phyloP scores from a whole-genome alignment of 306 rosid species.

The Corylus avellana region DNA sequence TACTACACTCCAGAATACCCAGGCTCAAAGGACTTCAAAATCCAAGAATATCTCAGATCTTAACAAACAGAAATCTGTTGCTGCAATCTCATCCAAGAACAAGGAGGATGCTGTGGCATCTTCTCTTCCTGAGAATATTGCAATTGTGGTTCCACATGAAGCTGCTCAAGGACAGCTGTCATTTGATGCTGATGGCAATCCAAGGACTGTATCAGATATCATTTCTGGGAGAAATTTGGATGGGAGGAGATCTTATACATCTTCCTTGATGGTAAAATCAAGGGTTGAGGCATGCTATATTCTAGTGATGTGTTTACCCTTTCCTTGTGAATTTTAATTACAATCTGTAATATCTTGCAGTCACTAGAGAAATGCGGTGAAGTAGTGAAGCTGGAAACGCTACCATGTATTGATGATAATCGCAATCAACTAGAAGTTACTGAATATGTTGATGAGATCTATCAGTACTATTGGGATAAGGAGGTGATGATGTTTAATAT shows the following conservation, averaged over 20 bases:
- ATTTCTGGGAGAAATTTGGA: constrained; percentile 44
- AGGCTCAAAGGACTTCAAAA: constrained; percentile 41
- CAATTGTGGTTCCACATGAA: constrained; percentile 32
- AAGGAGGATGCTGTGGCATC: constrained; percentile 15
- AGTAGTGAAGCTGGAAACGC: constrained; percentile 44
- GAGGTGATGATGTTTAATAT: constrained; percentile 53
- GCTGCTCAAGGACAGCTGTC: constrained; percentile 30
- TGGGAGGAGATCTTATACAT: constrained; percentile 78
- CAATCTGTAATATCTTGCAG: constrained; percentile 44
- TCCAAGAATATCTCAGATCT: constrained; percentile 29
- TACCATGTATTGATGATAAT: constrained; percentile 71
- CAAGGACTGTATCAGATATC: constrained; percentile 33
- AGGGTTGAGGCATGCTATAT: constrained; percentile 48
- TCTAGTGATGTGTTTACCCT: constrained; percentile 13
- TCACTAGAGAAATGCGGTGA: constrained; percentile 51
- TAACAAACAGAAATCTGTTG: too few species aligned
- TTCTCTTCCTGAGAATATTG: background rate
- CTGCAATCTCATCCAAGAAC: background rate
- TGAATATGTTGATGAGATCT: constrained; percentile 79
- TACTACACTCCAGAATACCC: constrained; percentile 41
- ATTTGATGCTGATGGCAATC: constrained; percentile 42
- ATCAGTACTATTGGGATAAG: constrained; percentile 75
- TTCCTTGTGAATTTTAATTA: constrained; percentile 18
- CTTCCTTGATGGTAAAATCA: constrained; percentile 59
- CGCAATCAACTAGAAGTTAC: constrained; percentile 85